Evolutionary conservation across 805 yeast genomes (phyloP).

Genomic region (Saturnispora galanensis): DNA sequence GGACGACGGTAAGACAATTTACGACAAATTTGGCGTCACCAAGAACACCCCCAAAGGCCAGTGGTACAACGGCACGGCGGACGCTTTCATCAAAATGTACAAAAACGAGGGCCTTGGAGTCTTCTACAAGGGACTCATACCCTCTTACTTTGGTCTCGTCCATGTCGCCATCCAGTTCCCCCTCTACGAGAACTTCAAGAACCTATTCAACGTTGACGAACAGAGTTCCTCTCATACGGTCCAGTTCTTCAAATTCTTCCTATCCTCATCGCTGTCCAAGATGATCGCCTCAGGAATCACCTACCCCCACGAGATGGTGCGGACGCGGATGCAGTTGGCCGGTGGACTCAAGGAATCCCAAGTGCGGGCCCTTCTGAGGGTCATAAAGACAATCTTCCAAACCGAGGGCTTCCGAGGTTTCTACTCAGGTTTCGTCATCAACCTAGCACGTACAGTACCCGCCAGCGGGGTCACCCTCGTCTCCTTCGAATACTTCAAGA

Average conservation of each 20-base stretch:
- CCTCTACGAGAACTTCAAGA: conserved; percentile 73
- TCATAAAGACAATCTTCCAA: conserved; percentile 34
- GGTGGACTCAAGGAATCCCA: conserved; percentile 19
- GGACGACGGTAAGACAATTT: conserved; percentile 33
- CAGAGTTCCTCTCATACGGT: conserved; percentile 6
- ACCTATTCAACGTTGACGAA: conserved; percentile 27
- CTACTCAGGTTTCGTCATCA: conserved; percentile 82
- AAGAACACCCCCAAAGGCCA: conserved; percentile 10
- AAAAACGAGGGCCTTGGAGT: conserved; percentile 67
- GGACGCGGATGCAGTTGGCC: conserved; percentile 78
- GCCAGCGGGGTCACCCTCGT: conserved; percentile 93
- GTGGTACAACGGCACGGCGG: conserved; percentile 66
- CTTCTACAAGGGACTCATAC: conserved; percentile 82
- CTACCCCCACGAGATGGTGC: conserved; percentile 89
- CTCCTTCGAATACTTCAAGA: conserved; percentile 74
- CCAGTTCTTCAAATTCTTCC: conserved; percentile 34
- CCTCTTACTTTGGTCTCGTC: conserved; percentile 79
- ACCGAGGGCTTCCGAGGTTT: conserved; percentile 76
- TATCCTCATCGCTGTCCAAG: conserved; percentile 73
- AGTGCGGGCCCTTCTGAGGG: conserved; percentile 17
- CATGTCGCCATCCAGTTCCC: conserved; percentile 98
- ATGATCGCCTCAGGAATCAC: conserved; percentile 84
- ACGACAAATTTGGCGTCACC: conserved; percentile 23
- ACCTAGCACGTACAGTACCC: conserved; percentile 84
- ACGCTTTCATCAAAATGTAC: conserved; percentile 77